phyloP scores from a whole-genome alignment of 2,329 filamentous ascomycete species.

The Xylogone sp. region DNA sequence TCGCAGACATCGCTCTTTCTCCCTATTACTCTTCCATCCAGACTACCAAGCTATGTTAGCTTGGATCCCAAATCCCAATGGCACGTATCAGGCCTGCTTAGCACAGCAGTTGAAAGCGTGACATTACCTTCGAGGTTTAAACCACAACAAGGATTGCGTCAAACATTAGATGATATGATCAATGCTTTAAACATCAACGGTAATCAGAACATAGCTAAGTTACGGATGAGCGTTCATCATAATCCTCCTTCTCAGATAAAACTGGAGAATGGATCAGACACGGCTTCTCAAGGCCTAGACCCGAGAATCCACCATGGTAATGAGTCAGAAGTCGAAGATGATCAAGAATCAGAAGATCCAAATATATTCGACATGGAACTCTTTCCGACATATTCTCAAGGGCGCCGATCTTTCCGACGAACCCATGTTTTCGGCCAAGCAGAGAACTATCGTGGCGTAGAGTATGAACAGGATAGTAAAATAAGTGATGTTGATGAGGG shows the following conservation, averaged over 20 bases:
- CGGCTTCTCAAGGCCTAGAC: conserved; percentile 13
- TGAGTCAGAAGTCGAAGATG: conserved; percentile 20
- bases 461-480: conserved; percentile 11
- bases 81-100: conserved; percentile 75
- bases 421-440: conserved; percentile 34
- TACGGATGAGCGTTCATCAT: conserved; percentile 55
- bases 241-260: conserved; percentile 11
- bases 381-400: conserved; percentile 27
- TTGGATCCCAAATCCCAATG: conserved; percentile 66
- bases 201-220: conserved; percentile 73
- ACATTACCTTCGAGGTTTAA: conserved; percentile 72
- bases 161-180: conserved; percentile 58
- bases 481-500: conserved; percentile 22
- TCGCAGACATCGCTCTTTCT: conserved; percentile 73
- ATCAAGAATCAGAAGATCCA: conserved; percentile 24
- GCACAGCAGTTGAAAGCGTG: conserved; percentile 72
- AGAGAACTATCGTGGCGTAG: conserved; percentile 25
- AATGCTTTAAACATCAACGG: conserved; percentile 69
- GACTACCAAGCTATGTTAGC: conserved; percentile 52
- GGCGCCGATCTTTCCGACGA: conserved; percentile 16
- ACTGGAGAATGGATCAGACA: conserved; percentile 6
- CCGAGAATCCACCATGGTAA: conserved; percentile 18
- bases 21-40: conserved; percentile 64
- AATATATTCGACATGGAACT: conserved; percentile 32
- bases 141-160: conserved; percentile 34